Conservation (phyloP, 768 basidiomycete species). For the Cystofilobasidium ferigula region DNA sequence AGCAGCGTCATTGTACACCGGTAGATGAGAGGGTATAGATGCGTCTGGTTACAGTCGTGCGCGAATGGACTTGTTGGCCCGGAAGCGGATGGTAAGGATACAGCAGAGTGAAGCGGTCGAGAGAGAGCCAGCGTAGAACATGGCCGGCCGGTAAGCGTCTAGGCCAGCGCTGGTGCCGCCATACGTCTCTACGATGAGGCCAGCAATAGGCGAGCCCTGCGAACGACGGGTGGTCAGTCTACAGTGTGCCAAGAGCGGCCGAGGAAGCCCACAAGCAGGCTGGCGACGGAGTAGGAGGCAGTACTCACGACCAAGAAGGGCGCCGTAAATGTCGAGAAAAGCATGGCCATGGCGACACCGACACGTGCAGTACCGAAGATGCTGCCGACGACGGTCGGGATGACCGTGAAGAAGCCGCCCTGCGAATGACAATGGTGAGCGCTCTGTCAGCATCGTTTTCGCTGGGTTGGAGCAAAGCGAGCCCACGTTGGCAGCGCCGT, state of each 20-base stretch:
- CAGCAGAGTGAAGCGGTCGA: background rate
- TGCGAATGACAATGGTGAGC: background rate
- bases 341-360: background rate
- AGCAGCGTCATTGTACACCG: too few relatives aligned
- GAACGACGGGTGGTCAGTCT: too few relatives aligned
- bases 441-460: background rate
- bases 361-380: background rate
- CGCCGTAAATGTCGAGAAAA: background rate
- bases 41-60: background rate
- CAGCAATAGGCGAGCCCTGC: conserved; percentile 1
- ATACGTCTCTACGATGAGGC: background rate
- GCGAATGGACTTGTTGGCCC: background rate
- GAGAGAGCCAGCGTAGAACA: background rate
- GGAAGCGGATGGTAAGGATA: background rate
- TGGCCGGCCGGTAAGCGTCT: background rate
- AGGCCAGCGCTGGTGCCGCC: conserved; percentile 2
- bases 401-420: conserved; percentile 4
- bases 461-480: background rate
- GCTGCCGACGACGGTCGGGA: background rate
- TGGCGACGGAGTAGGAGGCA: background rate
- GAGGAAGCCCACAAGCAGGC: too few relatives aligned
- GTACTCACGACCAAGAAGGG: background rate
- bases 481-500: background rate
- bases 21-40: too few relatives aligned
- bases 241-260: too few relatives aligned